A percentile compares a stretch with the other conserved stretches of the same genome.
phyloP scores from a whole-genome alignment of 768 basidiomycete species.

The Megacollybia marginata region DNA sequence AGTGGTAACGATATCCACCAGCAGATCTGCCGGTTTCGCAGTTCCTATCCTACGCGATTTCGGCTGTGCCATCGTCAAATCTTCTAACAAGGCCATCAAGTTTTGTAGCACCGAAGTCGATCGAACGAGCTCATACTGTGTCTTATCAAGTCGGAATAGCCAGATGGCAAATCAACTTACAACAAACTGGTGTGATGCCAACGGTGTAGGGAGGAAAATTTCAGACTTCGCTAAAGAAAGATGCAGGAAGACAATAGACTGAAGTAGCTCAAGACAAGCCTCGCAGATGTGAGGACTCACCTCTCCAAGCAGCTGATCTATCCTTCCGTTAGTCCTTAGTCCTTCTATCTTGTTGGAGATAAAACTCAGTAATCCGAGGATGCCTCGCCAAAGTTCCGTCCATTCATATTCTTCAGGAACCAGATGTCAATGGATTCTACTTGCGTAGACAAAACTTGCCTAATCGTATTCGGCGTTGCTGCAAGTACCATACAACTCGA shows the following conservation, averaged over 20 bases:
- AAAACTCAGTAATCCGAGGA: constrained; percentile 50
- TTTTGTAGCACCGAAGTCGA: constrained; percentile 41
- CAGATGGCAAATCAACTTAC: constrained; percentile 29
- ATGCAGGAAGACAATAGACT: constrained; percentile 51
- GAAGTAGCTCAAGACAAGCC: neutral
- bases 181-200: constrained; percentile 51
- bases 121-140: constrained; percentile 63
- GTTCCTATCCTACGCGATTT: constrained; percentile 18
- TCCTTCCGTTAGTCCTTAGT: constrained; percentile 42
- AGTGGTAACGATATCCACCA: constrained; percentile 34
- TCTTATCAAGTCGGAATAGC: neutral
- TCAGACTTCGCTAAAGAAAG: constrained; percentile 47
- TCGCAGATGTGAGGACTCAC: constrained; percentile 22
- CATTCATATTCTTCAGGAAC: constrained; percentile 50
- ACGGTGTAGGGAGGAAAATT: constrained; percentile 43
- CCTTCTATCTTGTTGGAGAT: constrained; percentile 46
- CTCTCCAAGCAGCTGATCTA: constrained; percentile 48
- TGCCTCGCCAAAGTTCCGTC: constrained; percentile 55
- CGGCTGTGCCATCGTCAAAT: constrained; percentile 25
- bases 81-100: constrained; percentile 37
- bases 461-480: constrained; percentile 43
- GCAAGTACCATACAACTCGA: constrained; percentile 50
- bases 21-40: constrained; percentile 28
- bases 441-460: constrained; percentile 28
- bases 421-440: constrained; percentile 1